phyloP scores from a whole-genome alignment of 495 filamentous ascomycete genomes.

The Daldinia vernicosa region DNA sequence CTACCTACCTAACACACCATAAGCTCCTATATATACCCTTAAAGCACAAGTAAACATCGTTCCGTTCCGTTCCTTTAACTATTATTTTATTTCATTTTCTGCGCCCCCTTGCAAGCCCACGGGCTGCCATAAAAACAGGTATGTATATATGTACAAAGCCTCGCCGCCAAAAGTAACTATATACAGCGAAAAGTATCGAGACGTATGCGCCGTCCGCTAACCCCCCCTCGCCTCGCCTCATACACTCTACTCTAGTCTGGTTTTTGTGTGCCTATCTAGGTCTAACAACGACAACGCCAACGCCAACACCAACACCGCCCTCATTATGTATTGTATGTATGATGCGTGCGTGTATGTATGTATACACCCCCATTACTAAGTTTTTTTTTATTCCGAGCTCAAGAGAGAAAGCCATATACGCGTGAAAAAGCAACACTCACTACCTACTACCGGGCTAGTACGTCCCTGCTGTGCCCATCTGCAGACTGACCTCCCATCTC shows the following conservation, averaged over 20 bases:
- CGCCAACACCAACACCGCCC: background rate
- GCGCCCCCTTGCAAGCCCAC: background rate
- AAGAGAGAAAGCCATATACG: background rate
- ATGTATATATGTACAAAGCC: constrained; percentile 34
- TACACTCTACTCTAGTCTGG: constrained; percentile 1
- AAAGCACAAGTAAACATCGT: no score
- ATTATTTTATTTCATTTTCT: background rate
- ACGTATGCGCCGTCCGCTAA: constrained; percentile 2
- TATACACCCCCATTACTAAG: background rate
- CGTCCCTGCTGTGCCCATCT: constrained; percentile 51
- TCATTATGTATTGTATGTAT: background rate
- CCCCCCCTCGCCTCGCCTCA: background rate
- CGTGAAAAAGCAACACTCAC: background rate
- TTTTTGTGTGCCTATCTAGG: constrained; percentile 7
- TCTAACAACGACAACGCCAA: constrained; percentile 3
- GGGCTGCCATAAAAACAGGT: constrained; percentile 1
- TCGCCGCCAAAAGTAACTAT: constrained; percentile 8
- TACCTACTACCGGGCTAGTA: constrained; percentile 10
- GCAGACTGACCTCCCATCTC: constrained; percentile 84
- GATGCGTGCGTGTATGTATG: background rate
- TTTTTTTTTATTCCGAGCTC: background rate
- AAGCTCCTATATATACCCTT: no score
- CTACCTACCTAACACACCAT: no score
- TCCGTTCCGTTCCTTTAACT: background rate
- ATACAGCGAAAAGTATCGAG: constrained; percentile 22